Evolutionary conservation across 306 rosid species (phyloP), one percentile per base, ranked within the genome.

Genomic region (Rosa rugosa): DNA sequence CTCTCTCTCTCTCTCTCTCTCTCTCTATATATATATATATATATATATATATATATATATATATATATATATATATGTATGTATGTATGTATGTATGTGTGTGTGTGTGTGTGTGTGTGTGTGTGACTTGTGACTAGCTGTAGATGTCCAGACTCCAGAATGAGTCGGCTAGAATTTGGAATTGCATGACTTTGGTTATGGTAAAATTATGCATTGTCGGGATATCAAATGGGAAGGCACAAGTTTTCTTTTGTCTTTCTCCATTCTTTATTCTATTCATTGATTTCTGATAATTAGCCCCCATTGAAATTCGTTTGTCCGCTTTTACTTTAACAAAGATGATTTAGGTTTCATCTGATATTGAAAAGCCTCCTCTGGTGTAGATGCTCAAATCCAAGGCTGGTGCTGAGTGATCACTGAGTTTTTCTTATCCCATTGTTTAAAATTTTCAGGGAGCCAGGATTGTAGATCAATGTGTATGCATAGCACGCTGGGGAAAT

Each of bases 391-490:
- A 41, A 18, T 71, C 49, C n/a, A 38, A 12, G 34, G 62, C 25
- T 62, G 34, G 68, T 34, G 68, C 40, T n/a, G n/a, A 38, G 53
- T 75, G 71, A 31, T 6, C 31, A 27, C 36, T 63, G 34, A 34
- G 7, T 31, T 46, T 27, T 86, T 80, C 64, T 68, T 80, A 66
- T 72, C 38, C 69, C 11, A 20, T 78, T 72, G 80, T 77, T 80
- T 69, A 12, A 13, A 51, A 73, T 12, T 84, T 82, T 75, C 84
- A 93, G 98, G 99, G 97, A 66, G 92, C 98, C 67, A 87, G 81
- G 79, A 91, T 95, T 63, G 75, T 84, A 18, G 93, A 95, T 81
- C 93, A 84, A 87, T 31, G 80, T 75, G 89, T 95, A 53, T 84
- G 80, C 88, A 91, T 95, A 77, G 83, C 95, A 36, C 90, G 83